These are phyloP conservation scores for Tanacetum coccineum DNA, from an alignment of 129 eudicot genomes.

Conservation along the genomic window DNA sequence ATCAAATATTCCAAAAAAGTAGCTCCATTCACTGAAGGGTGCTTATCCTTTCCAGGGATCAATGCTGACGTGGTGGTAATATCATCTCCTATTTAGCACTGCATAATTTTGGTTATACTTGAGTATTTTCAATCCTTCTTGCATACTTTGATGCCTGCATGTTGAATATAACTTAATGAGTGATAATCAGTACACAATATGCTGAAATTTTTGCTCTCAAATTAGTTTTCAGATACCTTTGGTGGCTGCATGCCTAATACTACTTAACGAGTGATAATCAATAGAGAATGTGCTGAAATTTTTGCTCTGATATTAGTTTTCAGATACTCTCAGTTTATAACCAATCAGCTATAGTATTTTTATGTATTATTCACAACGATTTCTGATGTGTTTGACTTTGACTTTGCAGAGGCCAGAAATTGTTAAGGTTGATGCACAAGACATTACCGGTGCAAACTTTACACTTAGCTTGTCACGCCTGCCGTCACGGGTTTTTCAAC, in stretches of 20 bases:
- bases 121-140: neutral
- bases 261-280: no score
- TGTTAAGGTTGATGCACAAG: slow-evolving; percentile 85
- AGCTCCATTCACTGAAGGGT: slow-evolving; percentile 66
- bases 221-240: neutral
- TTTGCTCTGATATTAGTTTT: neutral
- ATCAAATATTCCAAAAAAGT: slow-evolving; percentile 52
- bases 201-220: neutral
- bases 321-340: neutral
- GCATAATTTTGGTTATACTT: neutral
- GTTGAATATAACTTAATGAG: neutral
- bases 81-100: neutral
- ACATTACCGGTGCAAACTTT: slow-evolving; percentile 69
- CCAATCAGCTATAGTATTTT: slow-evolving; percentile 4
- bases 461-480: slow-evolving; percentile 55
- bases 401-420: slow-evolving; percentile 88
- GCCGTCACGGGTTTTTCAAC: slow-evolving; percentile 96
- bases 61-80: slow-evolving; percentile 78
- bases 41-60: slow-evolving; percentile 87
- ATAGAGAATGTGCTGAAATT: no score
- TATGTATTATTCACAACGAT: neutral
- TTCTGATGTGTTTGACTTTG: neutral
- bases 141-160: slow-evolving; percentile 12
- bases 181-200: slow-evolving; percentile 9
- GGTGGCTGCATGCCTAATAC: no score